These are phyloP conservation scores for Lepidium didymum DNA, from an alignment of 345 rosid genomes.

Conservation along the genomic window DNA sequence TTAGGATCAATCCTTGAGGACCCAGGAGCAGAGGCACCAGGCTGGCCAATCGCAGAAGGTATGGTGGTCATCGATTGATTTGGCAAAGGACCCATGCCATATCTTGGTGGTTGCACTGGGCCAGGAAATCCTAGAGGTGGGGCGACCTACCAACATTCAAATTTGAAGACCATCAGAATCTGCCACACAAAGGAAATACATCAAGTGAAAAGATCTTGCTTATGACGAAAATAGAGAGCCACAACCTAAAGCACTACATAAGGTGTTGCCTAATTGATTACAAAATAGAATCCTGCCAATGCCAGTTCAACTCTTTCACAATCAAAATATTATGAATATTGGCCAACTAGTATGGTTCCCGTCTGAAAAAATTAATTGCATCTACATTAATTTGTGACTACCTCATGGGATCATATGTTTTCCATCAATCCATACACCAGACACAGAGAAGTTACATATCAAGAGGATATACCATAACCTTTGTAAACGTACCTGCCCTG, in stretches of 20 bases:
- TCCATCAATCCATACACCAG: neutral
- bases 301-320: neutral
- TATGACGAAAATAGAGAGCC: neutral
- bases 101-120: conserved; percentile 53
- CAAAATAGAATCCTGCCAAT: neutral
- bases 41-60: conserved; percentile 69
- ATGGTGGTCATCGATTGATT: conserved; percentile 78
- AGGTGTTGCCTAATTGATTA: neutral
- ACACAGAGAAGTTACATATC: neutral
- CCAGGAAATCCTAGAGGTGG: conserved; percentile 60
- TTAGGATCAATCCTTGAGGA: conserved; percentile 86
- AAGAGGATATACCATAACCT: conserved; percentile 30
- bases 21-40: conserved; percentile 61
- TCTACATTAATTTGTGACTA: neutral
- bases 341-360: neutral
- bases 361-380: neutral
- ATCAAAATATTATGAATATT: neutral
- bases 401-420: neutral
- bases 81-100: conserved; percentile 77
- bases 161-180: conserved; percentile 25
- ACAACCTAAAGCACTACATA: neutral
- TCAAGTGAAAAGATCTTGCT: conserved; percentile 14
- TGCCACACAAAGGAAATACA: conserved; percentile 15
- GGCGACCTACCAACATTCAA: conserved; percentile 41
- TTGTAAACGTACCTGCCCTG: conserved; percentile 44